Percentiles rank a stretch among this genome's conserved stretches.
Conservation (phyloP, 2,329 filamentous ascomycete species). For the Pyrenophora tritici-repentis region DNA sequence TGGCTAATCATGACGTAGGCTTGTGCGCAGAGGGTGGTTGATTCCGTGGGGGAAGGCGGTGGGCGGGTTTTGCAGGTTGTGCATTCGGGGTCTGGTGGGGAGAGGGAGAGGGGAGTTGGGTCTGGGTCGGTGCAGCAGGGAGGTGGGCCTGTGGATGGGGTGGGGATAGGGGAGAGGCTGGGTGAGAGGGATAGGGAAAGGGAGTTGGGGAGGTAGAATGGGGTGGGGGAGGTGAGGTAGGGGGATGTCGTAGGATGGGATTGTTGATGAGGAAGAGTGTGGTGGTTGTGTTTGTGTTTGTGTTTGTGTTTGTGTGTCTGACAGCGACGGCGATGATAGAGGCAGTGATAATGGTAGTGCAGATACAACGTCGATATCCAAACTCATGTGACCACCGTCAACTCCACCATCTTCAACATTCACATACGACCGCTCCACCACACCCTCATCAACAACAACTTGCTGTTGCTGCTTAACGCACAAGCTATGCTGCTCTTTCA, state of each 20-base stretch:
- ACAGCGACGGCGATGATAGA: no score
- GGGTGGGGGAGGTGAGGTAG: conserved; percentile 4
- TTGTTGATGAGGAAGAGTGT: background rate
- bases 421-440: background rate
- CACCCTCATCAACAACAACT: no score
- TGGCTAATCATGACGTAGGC: conserved; percentile 43
- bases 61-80: conserved; percentile 34
- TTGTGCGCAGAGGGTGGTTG: conserved; percentile 42
- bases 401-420: no score
- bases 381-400: background rate
- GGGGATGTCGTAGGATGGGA: background rate
- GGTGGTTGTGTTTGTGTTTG: background rate
- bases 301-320: no score
- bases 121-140: conserved; percentile 31
- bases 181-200: background rate
- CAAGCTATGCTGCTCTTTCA: conserved; percentile 15
- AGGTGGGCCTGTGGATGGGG: no score
- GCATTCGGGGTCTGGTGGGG: conserved; percentile 31
- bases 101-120: background rate
- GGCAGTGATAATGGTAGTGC: background rate
- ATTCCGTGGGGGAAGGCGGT: conserved; percentile 33
- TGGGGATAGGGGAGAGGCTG: no score
- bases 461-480: background rate
- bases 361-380: background rate
- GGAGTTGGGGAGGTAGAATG: conserved; percentile 1